A percentile compares a stretch with the other conserved stretches of the same genome.
phyloP scores from a whole-genome alignment of 73 alveolate genomes.

The Paramecium biaurelia region DNA sequence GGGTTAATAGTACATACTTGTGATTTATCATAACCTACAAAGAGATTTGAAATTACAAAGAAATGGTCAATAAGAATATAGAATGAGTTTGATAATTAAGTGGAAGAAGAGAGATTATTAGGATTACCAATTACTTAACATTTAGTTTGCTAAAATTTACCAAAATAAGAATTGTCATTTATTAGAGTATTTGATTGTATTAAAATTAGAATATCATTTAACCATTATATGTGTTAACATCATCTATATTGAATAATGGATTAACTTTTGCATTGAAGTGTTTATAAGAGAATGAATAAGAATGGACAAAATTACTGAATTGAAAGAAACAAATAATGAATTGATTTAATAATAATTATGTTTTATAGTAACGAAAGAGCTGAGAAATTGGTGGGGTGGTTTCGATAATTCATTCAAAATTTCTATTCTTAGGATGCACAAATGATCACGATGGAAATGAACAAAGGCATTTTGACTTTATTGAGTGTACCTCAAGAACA shows the following conservation, averaged over 20 bases:
- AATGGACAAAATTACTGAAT: constrained; percentile 9
- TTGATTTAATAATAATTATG: not conserved
- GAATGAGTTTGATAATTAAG: constrained; percentile 54
- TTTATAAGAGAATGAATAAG: constrained; percentile 15
- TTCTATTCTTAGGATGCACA: not conserved
- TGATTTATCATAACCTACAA: constrained; percentile 58
- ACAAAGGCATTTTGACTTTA: not conserved
- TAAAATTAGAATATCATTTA: not conserved
- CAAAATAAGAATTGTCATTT: constrained; percentile 39
- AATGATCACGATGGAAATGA: constrained; percentile 41
- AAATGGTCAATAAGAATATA: constrained; percentile 61
- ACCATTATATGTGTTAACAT: not conserved
- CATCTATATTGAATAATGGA: not conserved
- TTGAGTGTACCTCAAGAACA: constrained; percentile 31
- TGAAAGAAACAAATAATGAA: not conserved
- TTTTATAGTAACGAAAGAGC: not conserved
- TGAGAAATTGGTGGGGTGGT: not conserved
- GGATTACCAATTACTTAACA: constrained; percentile 56
- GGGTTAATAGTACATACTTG: constrained; percentile 59
- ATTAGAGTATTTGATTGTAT: not conserved
- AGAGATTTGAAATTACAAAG: constrained; percentile 34
- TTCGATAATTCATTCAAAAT: not conserved
- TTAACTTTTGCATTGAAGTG: not conserved
- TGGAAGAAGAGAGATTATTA: constrained; percentile 43
- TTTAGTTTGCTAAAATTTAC: constrained; percentile 46